Evolutionary conservation across 2,329 filamentous ascomycete species (phyloP).

Genomic region (Teratosphaeria gauchensis): DNA sequence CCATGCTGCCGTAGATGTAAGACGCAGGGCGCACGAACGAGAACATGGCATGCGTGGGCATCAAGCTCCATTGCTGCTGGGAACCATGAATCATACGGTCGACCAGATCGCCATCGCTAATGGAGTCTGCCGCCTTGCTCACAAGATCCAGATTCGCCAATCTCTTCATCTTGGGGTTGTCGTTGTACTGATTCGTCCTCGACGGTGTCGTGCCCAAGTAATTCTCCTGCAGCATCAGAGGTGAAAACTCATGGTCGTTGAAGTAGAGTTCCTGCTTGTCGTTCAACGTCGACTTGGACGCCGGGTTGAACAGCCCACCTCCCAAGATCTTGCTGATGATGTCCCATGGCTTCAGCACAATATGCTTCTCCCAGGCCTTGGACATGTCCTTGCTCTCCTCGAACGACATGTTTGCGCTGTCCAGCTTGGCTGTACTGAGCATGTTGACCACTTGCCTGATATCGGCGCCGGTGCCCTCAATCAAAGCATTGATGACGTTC

Average conservation of each 20-base stretch:
- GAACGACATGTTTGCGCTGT: slow-evolving; percentile 68
- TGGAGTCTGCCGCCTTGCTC: slow-evolving; percentile 84
- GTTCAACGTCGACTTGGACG: slow-evolving; percentile 79
- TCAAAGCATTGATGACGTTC: slow-evolving; percentile 80
- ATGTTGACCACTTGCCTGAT: slow-evolving; percentile 99
- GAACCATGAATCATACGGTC: slow-evolving; percentile 97
- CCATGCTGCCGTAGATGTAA: slow-evolving; percentile 70
- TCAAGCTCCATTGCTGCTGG: slow-evolving; percentile 96
- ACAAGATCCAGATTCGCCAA: slow-evolving; percentile 78
- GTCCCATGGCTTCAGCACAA: slow-evolving; percentile 95
- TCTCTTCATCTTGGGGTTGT: slow-evolving; percentile 52
- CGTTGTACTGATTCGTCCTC: slow-evolving; percentile 50
- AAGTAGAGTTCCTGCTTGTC: slow-evolving; percentile 99
- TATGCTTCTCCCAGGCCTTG: slow-evolving; percentile 96
- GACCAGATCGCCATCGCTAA: slow-evolving; percentile 91
- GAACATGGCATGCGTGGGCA: slow-evolving; percentile 93
- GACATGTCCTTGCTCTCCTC: slow-evolving; percentile 88
- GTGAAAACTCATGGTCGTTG: slow-evolving; percentile 97
- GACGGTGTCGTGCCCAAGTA: slow-evolving; percentile 78
- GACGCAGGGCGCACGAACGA: slow-evolving; percentile 88
- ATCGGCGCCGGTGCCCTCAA: slow-evolving; percentile 90
- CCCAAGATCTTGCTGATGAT: slow-evolving; percentile 89
- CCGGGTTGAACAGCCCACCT: slow-evolving; percentile 72
- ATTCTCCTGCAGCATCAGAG: slow-evolving; percentile 96
- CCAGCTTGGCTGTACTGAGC: slow-evolving; percentile 87